Conservation (phyloP, 1,284 basidiomycete genomes). For the Fistulina hepatica region DNA sequence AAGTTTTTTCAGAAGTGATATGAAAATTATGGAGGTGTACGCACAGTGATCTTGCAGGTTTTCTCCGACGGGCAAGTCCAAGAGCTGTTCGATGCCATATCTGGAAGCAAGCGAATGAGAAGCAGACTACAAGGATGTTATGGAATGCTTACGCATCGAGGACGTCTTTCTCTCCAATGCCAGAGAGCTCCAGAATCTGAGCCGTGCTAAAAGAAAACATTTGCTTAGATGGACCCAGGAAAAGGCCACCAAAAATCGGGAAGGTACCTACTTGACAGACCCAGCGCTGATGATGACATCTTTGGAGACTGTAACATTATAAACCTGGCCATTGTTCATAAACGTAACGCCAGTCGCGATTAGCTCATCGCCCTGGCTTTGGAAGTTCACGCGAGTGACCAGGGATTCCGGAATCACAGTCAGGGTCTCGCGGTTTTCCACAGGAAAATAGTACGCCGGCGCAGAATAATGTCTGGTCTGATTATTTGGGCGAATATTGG, state of each 20-base stretch:
- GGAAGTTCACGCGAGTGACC: conserved; percentile 5
- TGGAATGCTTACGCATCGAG: neutral
- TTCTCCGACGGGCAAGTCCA: neutral
- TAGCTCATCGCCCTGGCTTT: neutral
- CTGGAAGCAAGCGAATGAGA: neutral
- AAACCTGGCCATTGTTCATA: neutral
- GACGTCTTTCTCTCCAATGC: conserved; percentile 6
- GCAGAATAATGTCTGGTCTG: conserved; percentile 11
- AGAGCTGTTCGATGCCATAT: neutral
- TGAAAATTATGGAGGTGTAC: neutral
- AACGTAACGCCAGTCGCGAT: conserved; percentile 5
- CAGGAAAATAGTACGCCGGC: conserved; percentile 10
- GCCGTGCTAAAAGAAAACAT: conserved; percentile 9
- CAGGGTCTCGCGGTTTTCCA: conserved; percentile 9
- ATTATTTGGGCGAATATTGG: conserved; percentile 4
- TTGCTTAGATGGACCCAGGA: conserved; percentile 1
- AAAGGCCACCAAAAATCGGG: neutral
- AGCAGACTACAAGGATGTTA: neutral
- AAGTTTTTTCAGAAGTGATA: neutral
- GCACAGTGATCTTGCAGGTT: conserved; percentile 1
- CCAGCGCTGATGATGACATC: conserved; percentile 10
- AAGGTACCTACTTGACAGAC: neutral
- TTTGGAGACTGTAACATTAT: neutral
- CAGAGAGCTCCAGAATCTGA: conserved; percentile 11
- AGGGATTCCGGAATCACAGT: conserved; percentile 8